Percentiles rank a stretch among this genome's conserved stretches.
These are phyloP conservation scores for Cordia subcordata DNA, from an alignment of 257 asterid species.

Conservation along the genomic window DNA sequence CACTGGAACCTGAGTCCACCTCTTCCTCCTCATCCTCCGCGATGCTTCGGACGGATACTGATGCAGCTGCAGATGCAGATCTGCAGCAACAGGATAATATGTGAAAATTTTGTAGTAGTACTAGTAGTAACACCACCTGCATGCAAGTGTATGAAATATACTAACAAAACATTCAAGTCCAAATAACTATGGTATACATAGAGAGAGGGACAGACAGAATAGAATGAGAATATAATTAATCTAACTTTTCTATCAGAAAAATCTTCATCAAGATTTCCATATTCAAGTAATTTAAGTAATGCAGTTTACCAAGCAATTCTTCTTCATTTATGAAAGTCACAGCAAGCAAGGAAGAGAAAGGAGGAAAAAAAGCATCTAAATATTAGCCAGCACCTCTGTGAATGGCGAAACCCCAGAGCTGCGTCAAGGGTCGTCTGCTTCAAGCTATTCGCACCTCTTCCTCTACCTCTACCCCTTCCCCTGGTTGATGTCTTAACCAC, in stretches of 20 bases:
- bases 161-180: too few relatives aligned
- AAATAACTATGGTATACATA: too few relatives aligned
- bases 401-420: constrained; percentile 66
- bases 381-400: constrained; percentile 60
- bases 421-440: constrained; percentile 93
- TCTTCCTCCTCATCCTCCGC: constrained; percentile 55
- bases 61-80: constrained; percentile 74
- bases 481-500: constrained; percentile 62
- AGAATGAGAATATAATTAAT: too few relatives aligned
- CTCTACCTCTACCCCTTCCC: constrained; percentile 83
- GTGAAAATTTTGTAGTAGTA: constrained; percentile 8
- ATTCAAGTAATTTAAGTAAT: background rate
- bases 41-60: constrained; percentile 63
- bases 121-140: background rate
- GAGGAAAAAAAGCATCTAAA: background rate
- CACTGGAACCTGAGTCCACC: constrained; percentile 78
- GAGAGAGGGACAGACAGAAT: too few relatives aligned
- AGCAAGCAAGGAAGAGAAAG: background rate
- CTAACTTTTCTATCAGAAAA: too few relatives aligned
- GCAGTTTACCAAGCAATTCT: background rate
- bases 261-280: background rate
- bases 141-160: background rate
- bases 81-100: constrained; percentile 33
- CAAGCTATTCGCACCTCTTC: constrained; percentile 57
- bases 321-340: background rate